Percentiles rank a stretch among this genome's conserved stretches.
These are phyloP conservation scores for Lichina pygmaea DNA, from an alignment of 495 filamentous ascomycete species.

Conservation along the genomic window DNA sequence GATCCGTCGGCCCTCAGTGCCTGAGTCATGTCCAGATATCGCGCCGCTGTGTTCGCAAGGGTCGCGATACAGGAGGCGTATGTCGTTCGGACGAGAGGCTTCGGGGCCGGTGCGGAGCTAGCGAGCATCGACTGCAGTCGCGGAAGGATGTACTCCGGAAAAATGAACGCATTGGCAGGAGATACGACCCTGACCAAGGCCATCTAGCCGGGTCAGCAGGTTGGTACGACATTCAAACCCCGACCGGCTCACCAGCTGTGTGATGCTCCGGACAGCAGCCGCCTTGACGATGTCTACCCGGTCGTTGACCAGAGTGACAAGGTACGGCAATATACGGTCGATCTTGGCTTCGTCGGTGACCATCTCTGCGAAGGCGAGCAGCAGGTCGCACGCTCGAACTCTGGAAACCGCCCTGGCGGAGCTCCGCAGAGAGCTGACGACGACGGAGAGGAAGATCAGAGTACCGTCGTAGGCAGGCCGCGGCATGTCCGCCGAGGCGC, in stretches of 20 bases:
- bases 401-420: constrained; percentile 69
- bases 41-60: constrained; percentile 64
- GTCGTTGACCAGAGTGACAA: constrained; percentile 60
- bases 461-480: constrained; percentile 56
- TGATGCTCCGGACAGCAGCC: constrained; percentile 58
- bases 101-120: constrained; percentile 24
- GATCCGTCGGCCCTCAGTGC: constrained; percentile 66
- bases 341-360: constrained; percentile 91
- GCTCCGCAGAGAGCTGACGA: constrained; percentile 69
- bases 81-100: constrained; percentile 50
- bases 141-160: constrained; percentile 82
- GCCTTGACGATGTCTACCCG: constrained; percentile 57
- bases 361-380: constrained; percentile 77
- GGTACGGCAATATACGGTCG: constrained; percentile 75
- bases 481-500: constrained; percentile 15
- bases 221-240: background rate
- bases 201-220: constrained; percentile 15
- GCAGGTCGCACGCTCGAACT: constrained; percentile 72
- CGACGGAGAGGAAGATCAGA: constrained; percentile 67
- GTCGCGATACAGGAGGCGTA: constrained; percentile 84
- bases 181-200: constrained; percentile 69
- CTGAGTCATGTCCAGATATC: constrained; percentile 76
- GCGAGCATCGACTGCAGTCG: constrained; percentile 46
- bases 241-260: constrained; percentile 31
- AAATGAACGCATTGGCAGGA: constrained; percentile 84